These are phyloP conservation scores for Clitoria ternatea DNA, from an alignment of 306 rosid genomes.

Conservation along the genomic window DNA sequence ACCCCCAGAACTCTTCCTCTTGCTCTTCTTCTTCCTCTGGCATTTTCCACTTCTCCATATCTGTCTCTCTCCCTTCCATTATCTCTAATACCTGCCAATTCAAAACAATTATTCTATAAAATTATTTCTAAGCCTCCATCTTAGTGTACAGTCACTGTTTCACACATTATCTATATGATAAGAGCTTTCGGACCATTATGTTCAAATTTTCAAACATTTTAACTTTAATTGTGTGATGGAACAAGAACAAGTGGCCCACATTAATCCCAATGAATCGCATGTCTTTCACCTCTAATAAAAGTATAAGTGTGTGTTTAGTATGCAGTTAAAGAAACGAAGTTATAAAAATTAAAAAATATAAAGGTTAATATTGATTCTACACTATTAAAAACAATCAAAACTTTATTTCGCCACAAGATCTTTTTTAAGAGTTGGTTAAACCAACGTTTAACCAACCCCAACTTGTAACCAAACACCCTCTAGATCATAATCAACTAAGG, in stretches of 20 bases:
- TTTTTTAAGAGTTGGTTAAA: no score
- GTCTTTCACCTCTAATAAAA: constrained; percentile 3
- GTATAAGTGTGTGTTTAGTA: no score
- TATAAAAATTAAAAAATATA: no score
- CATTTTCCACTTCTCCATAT: constrained; percentile 77
- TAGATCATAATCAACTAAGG: not conserved
- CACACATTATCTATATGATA: not conserved
- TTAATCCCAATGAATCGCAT: constrained; percentile 13
- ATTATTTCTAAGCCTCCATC: not conserved
- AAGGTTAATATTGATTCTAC: no score
- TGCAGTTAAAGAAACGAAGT: no score
- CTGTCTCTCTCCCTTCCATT: constrained; percentile 63
- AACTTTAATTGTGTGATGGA: constrained; percentile 9
- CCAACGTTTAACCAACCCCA: no score
- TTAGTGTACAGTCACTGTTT: not conserved
- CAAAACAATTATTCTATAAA: not conserved
- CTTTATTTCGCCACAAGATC: no score
- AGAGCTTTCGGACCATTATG: not conserved
- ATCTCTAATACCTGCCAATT: constrained; percentile 65
- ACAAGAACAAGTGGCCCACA: constrained; percentile 4
- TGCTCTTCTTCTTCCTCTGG: constrained; percentile 72
- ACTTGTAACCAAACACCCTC: no score
- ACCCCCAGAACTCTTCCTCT: constrained; percentile 82
- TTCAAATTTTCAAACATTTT: not conserved
- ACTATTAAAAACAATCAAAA: no score